phyloP scores from a whole-genome alignment of 371 early-diverging fungal species.

The Funneliformis caledonium region DNA sequence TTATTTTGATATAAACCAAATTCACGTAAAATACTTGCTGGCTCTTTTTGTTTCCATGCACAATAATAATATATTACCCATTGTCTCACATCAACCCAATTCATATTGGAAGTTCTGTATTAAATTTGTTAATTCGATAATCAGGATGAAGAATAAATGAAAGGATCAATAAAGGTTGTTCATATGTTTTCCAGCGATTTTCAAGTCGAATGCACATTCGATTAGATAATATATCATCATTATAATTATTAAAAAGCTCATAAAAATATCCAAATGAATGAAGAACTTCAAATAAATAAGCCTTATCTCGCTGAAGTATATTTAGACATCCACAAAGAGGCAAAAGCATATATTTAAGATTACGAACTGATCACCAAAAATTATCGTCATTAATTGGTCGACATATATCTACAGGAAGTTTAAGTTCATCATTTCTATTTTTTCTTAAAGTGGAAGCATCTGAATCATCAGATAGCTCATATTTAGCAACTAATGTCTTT shows the following conservation, averaged over 20 bases:
- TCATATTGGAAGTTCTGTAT: background rate
- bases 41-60: background rate
- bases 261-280: background rate
- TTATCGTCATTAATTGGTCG: background rate
- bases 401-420: background rate
- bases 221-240: background rate
- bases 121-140: background rate
- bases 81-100: constrained; percentile 3
- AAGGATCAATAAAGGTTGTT: constrained; percentile 14
- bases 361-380: background rate
- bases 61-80: constrained; percentile 26
- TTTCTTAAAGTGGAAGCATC: background rate
- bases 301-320: constrained; percentile 8
- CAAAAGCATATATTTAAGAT: background rate
- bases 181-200: background rate
- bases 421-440: background rate
- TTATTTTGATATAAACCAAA: background rate
- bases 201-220: background rate
- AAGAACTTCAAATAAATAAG: constrained; percentile 20
- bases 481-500: background rate
- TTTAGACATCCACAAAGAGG: constrained; percentile 2
- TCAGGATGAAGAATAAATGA: background rate
- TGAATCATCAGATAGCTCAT: background rate
- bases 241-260: constrained; percentile 8
- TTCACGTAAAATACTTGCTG: constrained; percentile 5